These are phyloP conservation scores for Thuja plicata DNA, from an alignment of 83 land plant species.

Conservation along the genomic window DNA sequence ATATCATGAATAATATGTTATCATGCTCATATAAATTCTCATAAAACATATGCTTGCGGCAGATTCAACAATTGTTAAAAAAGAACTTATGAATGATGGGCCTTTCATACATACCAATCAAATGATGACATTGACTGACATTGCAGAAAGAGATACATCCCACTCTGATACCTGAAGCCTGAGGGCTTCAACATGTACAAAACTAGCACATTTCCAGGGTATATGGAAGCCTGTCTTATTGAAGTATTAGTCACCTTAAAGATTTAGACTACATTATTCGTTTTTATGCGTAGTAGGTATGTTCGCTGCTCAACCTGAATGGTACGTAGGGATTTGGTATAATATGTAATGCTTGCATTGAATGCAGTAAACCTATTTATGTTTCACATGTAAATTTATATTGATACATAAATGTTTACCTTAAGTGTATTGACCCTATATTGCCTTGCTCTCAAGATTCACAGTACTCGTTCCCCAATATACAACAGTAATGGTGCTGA, in stretches of 20 bases:
- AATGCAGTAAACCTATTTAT: neutral
- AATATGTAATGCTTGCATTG: neutral
- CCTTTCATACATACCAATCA: slow-evolving; percentile 59
- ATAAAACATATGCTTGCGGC: neutral
- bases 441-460: slow-evolving; percentile 16
- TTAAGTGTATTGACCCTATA: slow-evolving; percentile 12
- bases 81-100: neutral
- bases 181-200: slow-evolving; percentile 69
- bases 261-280: neutral
- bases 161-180: slow-evolving; percentile 81
- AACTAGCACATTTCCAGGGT: slow-evolving; percentile 81
- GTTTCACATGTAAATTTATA: neutral
- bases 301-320: neutral
- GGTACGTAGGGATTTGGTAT: neutral
- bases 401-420: neutral
- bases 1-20: too few relatives aligned
- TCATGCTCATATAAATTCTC: neutral
- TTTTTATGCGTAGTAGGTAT: too few relatives aligned
- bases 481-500: slow-evolving; percentile 19
- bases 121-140: slow-evolving; percentile 76
- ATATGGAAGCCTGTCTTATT: slow-evolving; percentile 60
- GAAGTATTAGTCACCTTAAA: neutral
- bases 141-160: slow-evolving; percentile 82
- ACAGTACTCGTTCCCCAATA: slow-evolving; percentile 20
- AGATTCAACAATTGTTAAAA: neutral